Evolutionary conservation across 169 alveolate genomes (phyloP), one percentile per base, ranked within the genome.

Genomic region (Theileria luwenshuni): DNA sequence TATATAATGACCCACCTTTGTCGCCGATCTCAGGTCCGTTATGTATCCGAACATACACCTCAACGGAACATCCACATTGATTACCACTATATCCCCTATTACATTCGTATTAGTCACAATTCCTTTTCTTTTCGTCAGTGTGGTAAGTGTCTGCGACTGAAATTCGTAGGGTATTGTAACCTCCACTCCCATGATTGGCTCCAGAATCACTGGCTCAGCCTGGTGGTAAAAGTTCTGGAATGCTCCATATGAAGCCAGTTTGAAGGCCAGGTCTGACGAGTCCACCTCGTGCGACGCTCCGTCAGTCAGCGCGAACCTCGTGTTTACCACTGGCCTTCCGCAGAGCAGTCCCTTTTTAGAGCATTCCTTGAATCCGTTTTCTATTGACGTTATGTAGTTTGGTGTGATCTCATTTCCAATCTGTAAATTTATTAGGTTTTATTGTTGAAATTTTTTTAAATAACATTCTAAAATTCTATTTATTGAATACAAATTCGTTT

Each of bases 231-330:
- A 76, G 35, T 91, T 83, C 71, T 84, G 73, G 60, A 94, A 92
- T 21, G 97, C 95, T 21, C 91, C 94, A 62, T 90, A 90, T 42
- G 98, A 95, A 12, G 98, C 98, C 63, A 88, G 85, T 83, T 90
- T 92, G 84, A 96, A 96, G 42, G 99, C 98, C 54, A 90, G 69
- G 52, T 96, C 95, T 32, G 94, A 89, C 63, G 98, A 94, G 76
- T 96, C 99, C 42, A 95, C 98, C 49, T 90, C 96, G 84, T 96
- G 99, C 30, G 95, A 90, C 71, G 90, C 84, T 41, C 98, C 98
- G 56, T 94, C 97, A 38, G 76, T 83, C 62, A 95, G 65, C 28
- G 93, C 97, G 85, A 93, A 92, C 56, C 94, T 91, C 76, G 88
- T 74, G 79, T 95, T 94, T 67, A 95, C 94, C 67, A 97, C 94